A percentile compares a stretch with the other conserved stretches of the same genome.
Conservation (phyloP, 2,329 filamentous ascomycete genomes). For the Paramyrothecium roridum region DNA sequence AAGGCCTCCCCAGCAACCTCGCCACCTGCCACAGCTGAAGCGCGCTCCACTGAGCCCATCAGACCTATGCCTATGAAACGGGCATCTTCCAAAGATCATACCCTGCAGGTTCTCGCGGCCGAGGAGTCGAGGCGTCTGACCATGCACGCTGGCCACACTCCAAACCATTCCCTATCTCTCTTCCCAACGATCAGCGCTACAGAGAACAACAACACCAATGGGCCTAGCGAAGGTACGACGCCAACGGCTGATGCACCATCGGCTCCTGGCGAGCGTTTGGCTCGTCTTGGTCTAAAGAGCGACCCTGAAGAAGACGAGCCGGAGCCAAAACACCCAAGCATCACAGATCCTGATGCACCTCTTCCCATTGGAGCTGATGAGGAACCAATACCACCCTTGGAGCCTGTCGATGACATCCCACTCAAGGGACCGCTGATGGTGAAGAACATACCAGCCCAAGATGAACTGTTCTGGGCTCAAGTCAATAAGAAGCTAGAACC, state of each 20-base stretch:
- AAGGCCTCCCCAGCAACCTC: constrained; percentile 24
- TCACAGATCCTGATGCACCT: constrained; percentile 4
- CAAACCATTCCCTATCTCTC: constrained; percentile 55
- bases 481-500: constrained; percentile 50
- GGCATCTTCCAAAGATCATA: constrained; percentile 35
- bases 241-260: constrained; percentile 17
- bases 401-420: constrained; percentile 40
- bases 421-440: constrained; percentile 53
- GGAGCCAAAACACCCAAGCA: constrained; percentile 3
- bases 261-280: neutral
- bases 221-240: constrained; percentile 23
- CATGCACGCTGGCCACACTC: constrained; percentile 63
- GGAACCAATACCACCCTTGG: constrained; percentile 24
- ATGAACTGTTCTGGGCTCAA: constrained; percentile 50
- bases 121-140: constrained; percentile 50
- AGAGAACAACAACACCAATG: constrained; percentile 21
- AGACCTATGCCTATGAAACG: constrained; percentile 16
- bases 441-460: constrained; percentile 52
- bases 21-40: constrained; percentile 16
- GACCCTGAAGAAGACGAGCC: constrained; percentile 3
- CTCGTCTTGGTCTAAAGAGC: constrained; percentile 3
- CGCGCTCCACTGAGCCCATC: neutral
- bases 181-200: constrained; percentile 43
- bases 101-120: constrained; percentile 43
- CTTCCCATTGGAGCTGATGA: constrained; percentile 9